These are phyloP conservation scores for Calocera viscosa DNA, from an alignment of 768 basidiomycete species.

Conservation along the genomic window DNA sequence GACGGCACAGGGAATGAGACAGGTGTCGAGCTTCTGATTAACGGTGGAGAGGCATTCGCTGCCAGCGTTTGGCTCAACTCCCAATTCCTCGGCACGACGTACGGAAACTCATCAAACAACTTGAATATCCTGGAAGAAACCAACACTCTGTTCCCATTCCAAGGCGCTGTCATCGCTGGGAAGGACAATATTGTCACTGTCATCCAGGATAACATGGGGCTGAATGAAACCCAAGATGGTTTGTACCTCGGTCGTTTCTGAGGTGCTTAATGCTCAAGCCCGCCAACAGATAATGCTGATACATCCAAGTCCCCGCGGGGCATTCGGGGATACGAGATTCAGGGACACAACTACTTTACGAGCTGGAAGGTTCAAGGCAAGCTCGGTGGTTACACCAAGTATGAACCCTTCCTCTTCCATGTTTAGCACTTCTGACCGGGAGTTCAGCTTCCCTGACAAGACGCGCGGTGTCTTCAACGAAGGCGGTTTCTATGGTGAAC, in stretches of 20 bases:
- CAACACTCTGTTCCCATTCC: slow-evolving; percentile 54
- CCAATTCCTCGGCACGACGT: slow-evolving; percentile 56
- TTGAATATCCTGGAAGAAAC: slow-evolving; percentile 48
- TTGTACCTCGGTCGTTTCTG: slow-evolving; percentile 15
- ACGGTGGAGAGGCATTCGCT: slow-evolving; percentile 73
- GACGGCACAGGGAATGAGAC: slow-evolving; percentile 24
- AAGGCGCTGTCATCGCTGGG: slow-evolving; percentile 40
- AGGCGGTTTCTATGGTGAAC: slow-evolving; percentile 59
- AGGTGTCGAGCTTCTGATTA: slow-evolving; percentile 54
- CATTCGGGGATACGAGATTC: slow-evolving; percentile 61
- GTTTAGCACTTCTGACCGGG: not conserved
- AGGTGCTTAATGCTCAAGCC: not conserved
- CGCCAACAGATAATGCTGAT: slow-evolving; percentile 32
- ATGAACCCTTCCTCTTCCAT: slow-evolving; percentile 20
- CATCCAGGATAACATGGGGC: slow-evolving; percentile 73
- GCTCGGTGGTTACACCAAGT: slow-evolving; percentile 57
- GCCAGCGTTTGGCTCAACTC: slow-evolving; percentile 72
- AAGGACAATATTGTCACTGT: slow-evolving; percentile 66
- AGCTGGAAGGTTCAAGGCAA: slow-evolving; percentile 67
- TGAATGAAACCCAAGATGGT: slow-evolving; percentile 49
- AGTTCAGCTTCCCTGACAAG: slow-evolving; percentile 61
- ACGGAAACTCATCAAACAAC: slow-evolving; percentile 66
- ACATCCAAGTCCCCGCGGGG: slow-evolving; percentile 63
- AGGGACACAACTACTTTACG: slow-evolving; percentile 38
- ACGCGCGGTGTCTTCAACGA: slow-evolving; percentile 57